These are phyloP conservation scores for Oryza coarctata DNA, from an alignment of 176 grass and related monocot species.

Conservation along the genomic window DNA sequence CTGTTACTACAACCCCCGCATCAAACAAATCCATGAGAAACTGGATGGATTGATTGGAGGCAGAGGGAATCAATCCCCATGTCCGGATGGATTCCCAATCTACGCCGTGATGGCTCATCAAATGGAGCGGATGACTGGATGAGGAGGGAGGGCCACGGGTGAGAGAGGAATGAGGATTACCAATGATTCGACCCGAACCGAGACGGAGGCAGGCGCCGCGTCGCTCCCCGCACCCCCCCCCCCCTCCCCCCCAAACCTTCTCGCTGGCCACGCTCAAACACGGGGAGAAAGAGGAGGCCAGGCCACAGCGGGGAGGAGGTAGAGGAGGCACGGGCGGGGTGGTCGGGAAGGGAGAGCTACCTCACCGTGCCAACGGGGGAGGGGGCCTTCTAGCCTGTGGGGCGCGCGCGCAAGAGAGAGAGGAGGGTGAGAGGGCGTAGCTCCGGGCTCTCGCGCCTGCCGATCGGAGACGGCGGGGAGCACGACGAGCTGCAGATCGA, in stretches of 20 bases:
- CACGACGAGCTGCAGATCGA: background rate
- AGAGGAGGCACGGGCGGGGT: no score
- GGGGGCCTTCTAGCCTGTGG: no score
- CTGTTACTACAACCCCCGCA: background rate
- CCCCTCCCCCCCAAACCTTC: background rate
- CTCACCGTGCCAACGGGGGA: no score
- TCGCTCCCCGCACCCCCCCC: no score
- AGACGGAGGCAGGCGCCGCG: background rate
- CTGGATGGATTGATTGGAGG: background rate
- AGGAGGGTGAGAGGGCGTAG: no score
- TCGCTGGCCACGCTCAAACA: no score
- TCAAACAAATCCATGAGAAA: background rate
- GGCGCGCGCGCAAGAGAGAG: no score
- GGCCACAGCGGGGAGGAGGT: no score
- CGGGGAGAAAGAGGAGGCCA: no score
- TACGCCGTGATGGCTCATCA: background rate
- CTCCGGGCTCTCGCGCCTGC: background rate
- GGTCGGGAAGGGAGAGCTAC: background rate
- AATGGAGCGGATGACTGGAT: no score
- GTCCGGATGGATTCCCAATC: background rate
- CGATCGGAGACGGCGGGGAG: background rate
- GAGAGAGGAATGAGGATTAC: background rate
- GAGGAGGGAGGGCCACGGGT: no score
- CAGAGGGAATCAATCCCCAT: background rate
- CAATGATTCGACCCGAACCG: background rate